These are phyloP conservation scores for Xylaria polymorpha DNA, from an alignment of 2,329 filamentous ascomycete genomes.

Conservation along the genomic window DNA sequence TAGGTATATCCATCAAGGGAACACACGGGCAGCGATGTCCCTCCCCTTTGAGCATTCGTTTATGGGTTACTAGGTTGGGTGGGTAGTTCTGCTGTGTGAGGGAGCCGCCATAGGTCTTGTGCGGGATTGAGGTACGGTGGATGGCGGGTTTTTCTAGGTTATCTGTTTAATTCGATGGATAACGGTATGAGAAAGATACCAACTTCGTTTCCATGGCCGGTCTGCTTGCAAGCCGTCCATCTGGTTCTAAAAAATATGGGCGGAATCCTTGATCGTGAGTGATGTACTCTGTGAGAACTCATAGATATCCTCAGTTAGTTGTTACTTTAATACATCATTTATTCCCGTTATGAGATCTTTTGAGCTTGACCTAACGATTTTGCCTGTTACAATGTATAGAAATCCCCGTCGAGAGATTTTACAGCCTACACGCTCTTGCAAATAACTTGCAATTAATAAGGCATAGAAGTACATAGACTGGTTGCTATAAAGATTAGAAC, in stretches of 20 bases:
- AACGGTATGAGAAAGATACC: background rate
- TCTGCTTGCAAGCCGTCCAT: background rate
- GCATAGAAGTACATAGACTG: background rate
- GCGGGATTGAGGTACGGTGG: background rate
- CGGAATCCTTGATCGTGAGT: background rate
- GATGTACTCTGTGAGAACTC: background rate
- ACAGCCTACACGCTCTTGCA: background rate
- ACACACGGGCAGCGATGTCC: background rate
- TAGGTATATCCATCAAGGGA: slow-evolving; percentile 34
- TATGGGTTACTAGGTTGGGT: background rate
- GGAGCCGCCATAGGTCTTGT: background rate
- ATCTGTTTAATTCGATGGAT: slow-evolving; percentile 14
- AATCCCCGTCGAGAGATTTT: background rate
- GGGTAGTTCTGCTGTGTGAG: background rate
- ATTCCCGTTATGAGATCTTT: background rate
- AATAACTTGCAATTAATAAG: background rate
- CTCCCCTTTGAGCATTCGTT: slow-evolving; percentile 30
- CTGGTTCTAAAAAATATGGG: background rate
- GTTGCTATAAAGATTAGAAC: background rate
- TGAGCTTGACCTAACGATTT: background rate
- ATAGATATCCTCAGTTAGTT: background rate
- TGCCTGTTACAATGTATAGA: too few relatives aligned
- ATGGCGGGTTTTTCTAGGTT: slow-evolving; percentile 1
- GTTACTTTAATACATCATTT: background rate
- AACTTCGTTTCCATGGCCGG: background rate